Evolutionary conservation across 2,329 filamentous ascomycete genomes (phyloP).

Genomic region (Xylaria sp.): DNA sequence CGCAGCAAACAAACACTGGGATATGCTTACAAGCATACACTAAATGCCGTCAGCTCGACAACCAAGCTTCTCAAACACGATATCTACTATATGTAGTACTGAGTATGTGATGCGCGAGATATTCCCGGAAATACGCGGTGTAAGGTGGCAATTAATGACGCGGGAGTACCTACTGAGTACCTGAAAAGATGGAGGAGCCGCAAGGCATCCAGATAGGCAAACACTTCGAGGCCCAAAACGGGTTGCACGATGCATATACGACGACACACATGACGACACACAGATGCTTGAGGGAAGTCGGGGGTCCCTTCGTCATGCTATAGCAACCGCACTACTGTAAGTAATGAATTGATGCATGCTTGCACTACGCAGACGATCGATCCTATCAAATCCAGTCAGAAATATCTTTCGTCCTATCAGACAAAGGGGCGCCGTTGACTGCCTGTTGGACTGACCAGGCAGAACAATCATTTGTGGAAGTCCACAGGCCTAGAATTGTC

Average conservation of each 20-base stretch:
- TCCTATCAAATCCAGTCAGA: no score
- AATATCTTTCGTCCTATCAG: not conserved
- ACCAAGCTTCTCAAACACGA: not conserved
- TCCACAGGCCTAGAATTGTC: not conserved
- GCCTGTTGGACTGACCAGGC: not conserved
- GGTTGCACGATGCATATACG: conserved; percentile 19
- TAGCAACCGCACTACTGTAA: not conserved
- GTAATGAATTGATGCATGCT: not conserved
- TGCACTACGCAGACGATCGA: not conserved
- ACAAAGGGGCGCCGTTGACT: no score
- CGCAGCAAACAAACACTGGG: conserved; percentile 9
- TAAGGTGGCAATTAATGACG: conserved; percentile 31
- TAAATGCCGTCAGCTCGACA: conserved; percentile 21
- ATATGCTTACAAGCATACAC: not conserved
- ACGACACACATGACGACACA: conserved; percentile 7
- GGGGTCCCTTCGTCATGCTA: not conserved
- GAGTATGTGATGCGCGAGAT: not conserved
- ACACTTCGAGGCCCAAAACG: conserved; percentile 6
- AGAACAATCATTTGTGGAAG: not conserved
- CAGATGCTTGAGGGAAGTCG: not conserved
- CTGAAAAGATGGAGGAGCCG: conserved; percentile 3
- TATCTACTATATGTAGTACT: no score
- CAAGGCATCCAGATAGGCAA: conserved; percentile 32
- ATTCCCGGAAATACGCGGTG: conserved; percentile 5
- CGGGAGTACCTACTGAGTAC: not conserved